Base-by-base conservation (phyloP, 108 stramenopile genomes). In the Nitzschia inconspicua region DNA sequence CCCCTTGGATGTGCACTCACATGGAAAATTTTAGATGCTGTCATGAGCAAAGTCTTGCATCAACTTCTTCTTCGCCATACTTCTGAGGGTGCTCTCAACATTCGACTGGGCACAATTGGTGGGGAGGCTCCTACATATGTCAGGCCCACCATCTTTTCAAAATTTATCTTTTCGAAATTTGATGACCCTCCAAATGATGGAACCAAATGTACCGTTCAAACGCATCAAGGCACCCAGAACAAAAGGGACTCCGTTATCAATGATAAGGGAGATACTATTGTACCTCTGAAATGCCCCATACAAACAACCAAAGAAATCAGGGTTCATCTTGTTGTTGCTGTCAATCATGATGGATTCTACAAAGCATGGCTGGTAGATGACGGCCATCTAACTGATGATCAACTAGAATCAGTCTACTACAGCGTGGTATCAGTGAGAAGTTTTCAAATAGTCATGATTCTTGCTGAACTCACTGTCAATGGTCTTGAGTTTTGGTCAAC, bases 351-450 rank as follows among this genome's bases (percentile, higher is more conserved):
- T 39, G 34, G 37, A 9, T 22, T 57, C 0, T 60, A 54, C 48
- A 78, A 78, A 59, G 69, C 67, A 1, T 31, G 65, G 14, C 30
- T 66, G 1, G 75, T 76, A 20, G 75, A 63, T n/a, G 57, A 55
- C 39, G 70, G 70, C 1, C 59, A 73, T 23, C 49, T 68, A 0
- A 73, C 60, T 6, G 75, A 76, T n/a, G 32, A 16, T 16, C 62
- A 65, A 1, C 1, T 42, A 3, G 70, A 72, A 2, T 52, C 23
- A 24, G 39, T 57, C 0, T 77, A 77, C 48, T 61, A 70, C 0
- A 37, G 66, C 41, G 76, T 77, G 34, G 76, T 72, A 16, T 63
- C 66, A 7, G 9, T 75, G 0, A 1, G 30, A n/a, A 28, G 63
- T 9, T 13, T 76, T 9, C 63, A 64, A n/a, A 16, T 65, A 0